These are phyloP conservation scores for Poterioochromonas sp. DNA, from an alignment of 352 stramenopile species.

Conservation along the genomic window DNA sequence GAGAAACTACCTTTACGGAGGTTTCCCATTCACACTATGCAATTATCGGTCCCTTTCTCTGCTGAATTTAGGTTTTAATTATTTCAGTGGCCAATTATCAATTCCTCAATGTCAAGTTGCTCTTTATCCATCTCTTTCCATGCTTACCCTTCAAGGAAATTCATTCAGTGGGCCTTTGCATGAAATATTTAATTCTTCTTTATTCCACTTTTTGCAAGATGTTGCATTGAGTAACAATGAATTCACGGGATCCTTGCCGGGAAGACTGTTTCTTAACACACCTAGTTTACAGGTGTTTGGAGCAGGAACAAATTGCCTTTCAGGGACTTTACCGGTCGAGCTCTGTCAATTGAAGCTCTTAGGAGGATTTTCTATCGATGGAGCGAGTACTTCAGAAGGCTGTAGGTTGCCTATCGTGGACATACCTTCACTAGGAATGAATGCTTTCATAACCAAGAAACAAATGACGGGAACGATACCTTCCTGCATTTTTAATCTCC, in stretches of 20 bases:
- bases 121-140: not conserved
- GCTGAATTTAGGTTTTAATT: not conserved
- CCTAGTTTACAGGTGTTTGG: too few relatives aligned
- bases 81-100: too few relatives aligned
- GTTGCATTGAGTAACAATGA: constrained; percentile 1
- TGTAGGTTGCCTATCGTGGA: not conserved
- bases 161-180: not conserved
- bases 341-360: not conserved
- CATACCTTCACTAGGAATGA: not conserved
- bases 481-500: not conserved
- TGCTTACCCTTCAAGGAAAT: not conserved
- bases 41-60: not conserved
- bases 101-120: not conserved
- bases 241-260: not conserved
- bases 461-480: not conserved
- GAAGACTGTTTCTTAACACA: not conserved
- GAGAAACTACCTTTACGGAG: not conserved
- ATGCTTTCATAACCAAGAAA: not conserved
- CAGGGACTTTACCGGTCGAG: not conserved
- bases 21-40: not conserved
- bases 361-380: not conserved
- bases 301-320: not conserved
- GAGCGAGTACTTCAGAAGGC: not conserved
- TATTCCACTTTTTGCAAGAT: not conserved
- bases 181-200: not conserved